phyloP scores from a whole-genome alignment of 768 basidiomycete genomes.

The Rhodocollybia butyracea region DNA sequence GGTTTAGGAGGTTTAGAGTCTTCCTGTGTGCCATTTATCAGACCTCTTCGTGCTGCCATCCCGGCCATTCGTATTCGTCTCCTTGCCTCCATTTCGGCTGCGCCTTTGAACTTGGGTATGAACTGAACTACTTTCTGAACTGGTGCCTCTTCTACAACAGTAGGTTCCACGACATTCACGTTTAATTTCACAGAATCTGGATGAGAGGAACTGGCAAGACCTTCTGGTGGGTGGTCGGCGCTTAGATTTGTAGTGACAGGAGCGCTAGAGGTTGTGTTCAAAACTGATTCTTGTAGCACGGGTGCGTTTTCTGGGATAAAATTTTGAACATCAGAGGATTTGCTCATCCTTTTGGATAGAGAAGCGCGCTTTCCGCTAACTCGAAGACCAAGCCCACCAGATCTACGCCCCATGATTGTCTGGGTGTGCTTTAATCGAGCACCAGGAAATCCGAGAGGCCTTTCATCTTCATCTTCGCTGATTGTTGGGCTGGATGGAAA shows the following conservation, averaged over 20 bases:
- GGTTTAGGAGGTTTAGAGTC: constrained; percentile 25
- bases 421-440: constrained; percentile 76
- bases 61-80: constrained; percentile 65
- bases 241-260: constrained; percentile 9
- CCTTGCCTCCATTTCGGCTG: constrained; percentile 83
- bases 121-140: constrained; percentile 56
- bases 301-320: constrained; percentile 30
- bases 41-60: constrained; percentile 2
- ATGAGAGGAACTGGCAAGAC: background rate
- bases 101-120: constrained; percentile 76
- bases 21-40: constrained; percentile 25
- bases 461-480: constrained; percentile 64
- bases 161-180: constrained; percentile 39
- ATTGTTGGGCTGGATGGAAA: constrained; percentile 64
- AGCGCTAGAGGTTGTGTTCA: constrained; percentile 5
- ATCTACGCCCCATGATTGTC: constrained; percentile 80
- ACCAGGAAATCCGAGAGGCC: constrained; percentile 45
- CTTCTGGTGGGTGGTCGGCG: constrained; percentile 13
- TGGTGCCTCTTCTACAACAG: constrained; percentile 35
- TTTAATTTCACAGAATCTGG: constrained; percentile 21
- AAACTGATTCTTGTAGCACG: constrained; percentile 23
- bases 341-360: constrained; percentile 47
- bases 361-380: constrained; percentile 63
- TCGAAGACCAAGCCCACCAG: constrained; percentile 74
- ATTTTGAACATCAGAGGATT: constrained; percentile 31